These are phyloP conservation scores for Penicillium corylophilum DNA, from an alignment of 2,329 filamentous ascomycete species.

Conservation along the genomic window DNA sequence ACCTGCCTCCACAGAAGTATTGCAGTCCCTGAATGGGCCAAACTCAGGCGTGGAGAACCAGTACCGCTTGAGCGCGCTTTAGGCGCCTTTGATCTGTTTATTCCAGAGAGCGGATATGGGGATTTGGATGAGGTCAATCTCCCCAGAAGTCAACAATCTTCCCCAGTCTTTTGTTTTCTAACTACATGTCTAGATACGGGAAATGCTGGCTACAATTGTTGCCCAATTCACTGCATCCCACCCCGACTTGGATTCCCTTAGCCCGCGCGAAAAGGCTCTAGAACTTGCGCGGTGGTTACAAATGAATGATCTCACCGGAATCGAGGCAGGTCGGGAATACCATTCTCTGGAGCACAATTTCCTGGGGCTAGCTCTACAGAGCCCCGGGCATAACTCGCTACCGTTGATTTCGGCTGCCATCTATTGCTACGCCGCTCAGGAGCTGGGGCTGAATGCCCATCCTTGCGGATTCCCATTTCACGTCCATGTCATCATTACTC, in stretches of 20 bases:
- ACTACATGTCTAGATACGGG: conserved; percentile 53
- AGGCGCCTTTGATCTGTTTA: conserved; percentile 85
- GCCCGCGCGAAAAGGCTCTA: conserved; percentile 67
- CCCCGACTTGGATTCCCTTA: conserved; percentile 55
- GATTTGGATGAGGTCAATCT: conserved; percentile 68
- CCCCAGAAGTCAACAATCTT: neutral
- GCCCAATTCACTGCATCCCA: conserved; percentile 54
- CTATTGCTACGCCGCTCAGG: conserved; percentile 74
- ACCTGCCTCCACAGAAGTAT: conserved; percentile 77
- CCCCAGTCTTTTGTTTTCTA: conserved; percentile 5
- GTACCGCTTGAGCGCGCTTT: conserved; percentile 71
- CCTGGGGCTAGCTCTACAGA: conserved; percentile 75
- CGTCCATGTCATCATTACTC: conserved; percentile 74
- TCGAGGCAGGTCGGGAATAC: conserved; percentile 68
- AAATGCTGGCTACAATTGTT: conserved; percentile 65
- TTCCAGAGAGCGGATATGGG: conserved; percentile 69
- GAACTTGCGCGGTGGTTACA: conserved; percentile 69
- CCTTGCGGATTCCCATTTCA: conserved; percentile 83
- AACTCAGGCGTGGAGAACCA: conserved; percentile 51
- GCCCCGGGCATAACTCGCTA: conserved; percentile 72
- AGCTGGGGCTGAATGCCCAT: conserved; percentile 71
- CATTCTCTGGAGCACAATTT: conserved; percentile 83
- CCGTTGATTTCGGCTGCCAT: conserved; percentile 86
- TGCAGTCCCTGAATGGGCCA: conserved; percentile 75
- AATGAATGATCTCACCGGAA: conserved; percentile 66